Evolutionary conservation across 768 basidiomycete species (phyloP).

Genomic region (Leccinum barrowsii): DNA sequence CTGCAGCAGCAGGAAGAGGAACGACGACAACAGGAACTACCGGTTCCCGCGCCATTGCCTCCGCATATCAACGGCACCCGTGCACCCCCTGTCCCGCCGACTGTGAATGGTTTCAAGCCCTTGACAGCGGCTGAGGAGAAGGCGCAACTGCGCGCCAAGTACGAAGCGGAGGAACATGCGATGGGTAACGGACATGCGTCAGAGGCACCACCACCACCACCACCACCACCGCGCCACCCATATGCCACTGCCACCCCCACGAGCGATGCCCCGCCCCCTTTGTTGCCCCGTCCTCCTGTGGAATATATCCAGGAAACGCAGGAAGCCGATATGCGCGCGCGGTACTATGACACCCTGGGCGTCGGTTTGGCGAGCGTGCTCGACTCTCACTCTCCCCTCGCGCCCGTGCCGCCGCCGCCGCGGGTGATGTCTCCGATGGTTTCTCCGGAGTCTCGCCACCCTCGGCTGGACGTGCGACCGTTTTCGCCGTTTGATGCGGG

Average conservation of each 20-base stretch:
- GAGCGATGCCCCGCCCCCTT: slow-evolving; percentile 42
- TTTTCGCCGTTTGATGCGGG: slow-evolving; percentile 47
- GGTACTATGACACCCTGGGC: slow-evolving; percentile 28
- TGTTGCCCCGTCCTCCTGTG: slow-evolving; percentile 71
- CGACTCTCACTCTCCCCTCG: slow-evolving; percentile 26
- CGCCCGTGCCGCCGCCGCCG: slow-evolving; percentile 10
- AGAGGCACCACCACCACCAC: neutral
- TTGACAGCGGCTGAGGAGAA: slow-evolving; percentile 81
- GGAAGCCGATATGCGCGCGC: slow-evolving; percentile 64
- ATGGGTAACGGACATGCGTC: slow-evolving; percentile 37
- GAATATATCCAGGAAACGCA: slow-evolving; percentile 83
- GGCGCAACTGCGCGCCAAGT: slow-evolving; percentile 60
- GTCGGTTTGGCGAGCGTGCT: slow-evolving; percentile 29
- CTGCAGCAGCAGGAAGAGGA: slow-evolving; percentile 16
- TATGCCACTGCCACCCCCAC: slow-evolving; percentile 5
- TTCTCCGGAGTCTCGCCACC: neutral
- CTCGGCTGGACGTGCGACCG: slow-evolving; percentile 38
- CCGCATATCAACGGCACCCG: slow-evolving; percentile 26
- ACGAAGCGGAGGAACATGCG: slow-evolving; percentile 50
- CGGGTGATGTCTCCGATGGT: slow-evolving; percentile 12
- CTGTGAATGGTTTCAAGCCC: slow-evolving; percentile 24
- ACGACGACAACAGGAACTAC: slow-evolving; percentile 1
- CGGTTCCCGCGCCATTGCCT: slow-evolving; percentile 23
- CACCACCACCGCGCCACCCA: slow-evolving; percentile 10
- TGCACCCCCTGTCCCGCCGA: slow-evolving; percentile 30